These are phyloP conservation scores for Gyromitra esculenta DNA, from an alignment of 2,329 filamentous ascomycete species.

Conservation along the genomic window DNA sequence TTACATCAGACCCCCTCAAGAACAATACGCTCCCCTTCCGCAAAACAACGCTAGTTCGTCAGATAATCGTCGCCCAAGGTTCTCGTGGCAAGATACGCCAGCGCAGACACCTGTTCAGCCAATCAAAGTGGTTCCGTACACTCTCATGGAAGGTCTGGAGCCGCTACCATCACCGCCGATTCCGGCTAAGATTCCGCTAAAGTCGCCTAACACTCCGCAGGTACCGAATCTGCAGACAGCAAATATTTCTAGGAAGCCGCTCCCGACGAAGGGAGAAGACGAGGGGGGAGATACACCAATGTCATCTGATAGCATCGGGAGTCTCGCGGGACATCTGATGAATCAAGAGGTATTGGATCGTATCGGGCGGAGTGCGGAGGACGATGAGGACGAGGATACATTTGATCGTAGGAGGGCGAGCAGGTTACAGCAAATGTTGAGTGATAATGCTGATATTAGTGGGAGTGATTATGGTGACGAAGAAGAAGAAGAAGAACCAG, in stretches of 20 bases:
- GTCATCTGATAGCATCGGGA: slow-evolving; percentile 61
- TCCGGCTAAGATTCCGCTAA: slow-evolving; percentile 50
- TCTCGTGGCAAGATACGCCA: slow-evolving; percentile 50
- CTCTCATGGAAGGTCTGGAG: slow-evolving; percentile 51
- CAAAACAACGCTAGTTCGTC: slow-evolving; percentile 34
- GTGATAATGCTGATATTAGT: slow-evolving; percentile 43
- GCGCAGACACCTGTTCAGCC: slow-evolving; percentile 45
- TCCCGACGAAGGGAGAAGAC: slow-evolving; percentile 50
- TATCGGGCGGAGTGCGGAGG: slow-evolving; percentile 58
- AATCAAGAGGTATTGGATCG: slow-evolving; percentile 66
- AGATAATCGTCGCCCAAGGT: slow-evolving; percentile 40
- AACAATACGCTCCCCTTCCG: slow-evolving; percentile 28
- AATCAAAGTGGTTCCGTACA: slow-evolving; percentile 47
- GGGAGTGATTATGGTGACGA: slow-evolving; percentile 54
- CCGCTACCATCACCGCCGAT: slow-evolving; percentile 50
- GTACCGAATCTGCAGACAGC: slow-evolving; percentile 49
- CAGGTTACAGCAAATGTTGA: slow-evolving; percentile 51
- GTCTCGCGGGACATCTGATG: slow-evolving; percentile 62
- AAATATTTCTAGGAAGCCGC: slow-evolving; percentile 55
- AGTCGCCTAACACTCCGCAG: slow-evolving; percentile 47
- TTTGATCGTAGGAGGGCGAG: slow-evolving; percentile 48
- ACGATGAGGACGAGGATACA: slow-evolving; percentile 50
- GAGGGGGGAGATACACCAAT: slow-evolving; percentile 60
- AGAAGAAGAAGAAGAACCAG: slow-evolving; percentile 67
- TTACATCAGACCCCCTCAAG: slow-evolving; percentile 42